phyloP scores from a whole-genome alignment of 345 rosid genomes.

The Lagerstroemia speciosa region DNA sequence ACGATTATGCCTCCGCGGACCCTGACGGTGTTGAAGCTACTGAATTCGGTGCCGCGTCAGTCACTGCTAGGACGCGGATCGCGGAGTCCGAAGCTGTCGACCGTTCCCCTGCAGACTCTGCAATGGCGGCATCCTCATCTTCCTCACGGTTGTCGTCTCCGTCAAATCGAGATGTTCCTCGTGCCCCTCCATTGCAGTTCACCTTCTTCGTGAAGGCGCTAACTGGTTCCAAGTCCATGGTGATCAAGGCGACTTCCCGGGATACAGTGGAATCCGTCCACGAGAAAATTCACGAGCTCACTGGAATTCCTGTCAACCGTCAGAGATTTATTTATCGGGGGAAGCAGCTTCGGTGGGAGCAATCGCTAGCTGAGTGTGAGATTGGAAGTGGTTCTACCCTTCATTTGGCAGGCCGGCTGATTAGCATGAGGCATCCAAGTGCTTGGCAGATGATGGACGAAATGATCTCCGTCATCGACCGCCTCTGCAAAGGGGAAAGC shows the following conservation, averaged over 20 bases:
- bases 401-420: constrained; percentile 68
- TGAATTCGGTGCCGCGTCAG: too few species aligned
- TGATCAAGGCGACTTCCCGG: constrained; percentile 50
- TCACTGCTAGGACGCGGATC: too few species aligned
- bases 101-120: too few species aligned
- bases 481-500: constrained; percentile 40
- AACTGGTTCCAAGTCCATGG: constrained; percentile 52
- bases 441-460: constrained; percentile 68
- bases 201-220: constrained; percentile 73
- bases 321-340: constrained; percentile 72
- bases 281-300: constrained; percentile 36
- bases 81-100: too few species aligned
- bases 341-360: constrained; percentile 74
- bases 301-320: constrained; percentile 52
- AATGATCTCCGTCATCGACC: constrained; percentile 41
- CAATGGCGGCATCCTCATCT: too few species aligned
- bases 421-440: constrained; percentile 66
- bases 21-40: constrained; percentile 27
- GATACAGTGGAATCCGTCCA: constrained; percentile 61
- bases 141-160: too few species aligned
- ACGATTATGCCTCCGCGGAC: constrained; percentile 39
- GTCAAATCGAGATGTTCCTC: too few species aligned
- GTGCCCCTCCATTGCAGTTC: constrained; percentile 30
- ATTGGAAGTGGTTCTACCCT: constrained; percentile 63
- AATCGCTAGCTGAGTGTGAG: constrained; percentile 46